These are phyloP conservation scores for Dittrichia graveolens DNA, from an alignment of 129 eudicot genomes.

Conservation along the genomic window DNA sequence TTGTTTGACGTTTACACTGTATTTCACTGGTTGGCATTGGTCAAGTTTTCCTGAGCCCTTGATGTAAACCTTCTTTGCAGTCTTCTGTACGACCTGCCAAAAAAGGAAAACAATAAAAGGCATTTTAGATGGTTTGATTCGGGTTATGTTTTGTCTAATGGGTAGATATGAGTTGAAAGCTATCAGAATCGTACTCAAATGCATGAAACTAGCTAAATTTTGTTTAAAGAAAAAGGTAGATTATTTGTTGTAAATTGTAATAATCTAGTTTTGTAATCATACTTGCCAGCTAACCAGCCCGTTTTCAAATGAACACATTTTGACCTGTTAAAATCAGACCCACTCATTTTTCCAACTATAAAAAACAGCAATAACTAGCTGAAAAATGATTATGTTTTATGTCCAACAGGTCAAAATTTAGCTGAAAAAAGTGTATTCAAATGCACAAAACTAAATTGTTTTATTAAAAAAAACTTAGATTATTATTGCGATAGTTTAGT, in stretches of 20 bases:
- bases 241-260: no score
- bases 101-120: no score
- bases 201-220: not conserved
- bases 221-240: not conserved
- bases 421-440: no score
- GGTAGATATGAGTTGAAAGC: not conserved
- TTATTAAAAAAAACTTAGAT: no score
- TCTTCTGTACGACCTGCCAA: conserved; percentile 70
- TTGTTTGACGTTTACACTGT: conserved; percentile 65
- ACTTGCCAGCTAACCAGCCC: no score
- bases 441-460: no score
- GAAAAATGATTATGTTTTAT: no score
- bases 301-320: not conserved
- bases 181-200: no score
- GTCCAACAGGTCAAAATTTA: no score
- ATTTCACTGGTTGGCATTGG: conserved; percentile 60
- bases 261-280: no score
- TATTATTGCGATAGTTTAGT: no score
- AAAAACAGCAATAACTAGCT: not conserved
- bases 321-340: not conserved
- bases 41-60: conserved; percentile 72
- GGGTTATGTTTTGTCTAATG: not conserved
- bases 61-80: conserved; percentile 72
- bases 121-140: not conserved
- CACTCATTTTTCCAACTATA: not conserved